Percentiles rank a stretch among this genome's conserved stretches.
Evolutionary conservation across 352 stramenopile species (phyloP).

Genomic region (Globisporangium abappressorium): DNA sequence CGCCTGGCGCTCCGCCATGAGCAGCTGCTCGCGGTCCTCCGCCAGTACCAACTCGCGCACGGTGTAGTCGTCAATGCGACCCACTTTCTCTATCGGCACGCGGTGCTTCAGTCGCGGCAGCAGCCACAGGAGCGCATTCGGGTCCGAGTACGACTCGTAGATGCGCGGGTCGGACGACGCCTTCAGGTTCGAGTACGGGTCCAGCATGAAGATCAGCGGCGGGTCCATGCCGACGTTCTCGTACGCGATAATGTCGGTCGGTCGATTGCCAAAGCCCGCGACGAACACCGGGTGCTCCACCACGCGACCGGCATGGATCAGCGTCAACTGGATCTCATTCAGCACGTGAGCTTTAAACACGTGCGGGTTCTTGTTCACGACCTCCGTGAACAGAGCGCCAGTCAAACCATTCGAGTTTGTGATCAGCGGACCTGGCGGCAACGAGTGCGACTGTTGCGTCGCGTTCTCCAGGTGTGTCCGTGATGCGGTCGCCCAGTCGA

Average conservation of each 20-base stretch:
- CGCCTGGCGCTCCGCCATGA: slow-evolving; percentile 60
- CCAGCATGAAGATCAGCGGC: slow-evolving; percentile 77
- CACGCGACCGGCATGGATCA: slow-evolving; percentile 73
- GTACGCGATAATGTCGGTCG: slow-evolving; percentile 79
- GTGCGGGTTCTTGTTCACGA: slow-evolving; percentile 85
- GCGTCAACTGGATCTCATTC: slow-evolving; percentile 76
- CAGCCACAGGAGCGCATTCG: slow-evolving; percentile 76
- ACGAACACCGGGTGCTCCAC: slow-evolving; percentile 79
- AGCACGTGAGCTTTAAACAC: slow-evolving; percentile 82
- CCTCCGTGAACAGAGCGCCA: slow-evolving; percentile 73
- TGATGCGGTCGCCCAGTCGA: slow-evolving; percentile 75
- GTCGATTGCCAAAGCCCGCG: slow-evolving; percentile 84
- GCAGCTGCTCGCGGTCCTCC: slow-evolving; percentile 73
- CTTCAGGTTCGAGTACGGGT: slow-evolving; percentile 76
- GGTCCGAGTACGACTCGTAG: slow-evolving; percentile 83
- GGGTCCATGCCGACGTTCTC: slow-evolving; percentile 69
- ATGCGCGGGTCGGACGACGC: slow-evolving; percentile 52
- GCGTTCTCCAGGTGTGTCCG: slow-evolving; percentile 75
- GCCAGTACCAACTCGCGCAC: slow-evolving; percentile 71
- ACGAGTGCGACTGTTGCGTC: slow-evolving; percentile 46
- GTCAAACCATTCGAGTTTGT: slow-evolving; percentile 81
- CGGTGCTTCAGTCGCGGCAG: slow-evolving; percentile 80
- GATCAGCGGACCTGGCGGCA: slow-evolving; percentile 72
- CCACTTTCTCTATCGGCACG: slow-evolving; percentile 75
- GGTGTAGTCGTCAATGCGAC: slow-evolving; percentile 79